These are phyloP conservation scores for Helichrysum umbraculigerum DNA, from an alignment of 129 eudicot genomes.

Conservation along the genomic window DNA sequence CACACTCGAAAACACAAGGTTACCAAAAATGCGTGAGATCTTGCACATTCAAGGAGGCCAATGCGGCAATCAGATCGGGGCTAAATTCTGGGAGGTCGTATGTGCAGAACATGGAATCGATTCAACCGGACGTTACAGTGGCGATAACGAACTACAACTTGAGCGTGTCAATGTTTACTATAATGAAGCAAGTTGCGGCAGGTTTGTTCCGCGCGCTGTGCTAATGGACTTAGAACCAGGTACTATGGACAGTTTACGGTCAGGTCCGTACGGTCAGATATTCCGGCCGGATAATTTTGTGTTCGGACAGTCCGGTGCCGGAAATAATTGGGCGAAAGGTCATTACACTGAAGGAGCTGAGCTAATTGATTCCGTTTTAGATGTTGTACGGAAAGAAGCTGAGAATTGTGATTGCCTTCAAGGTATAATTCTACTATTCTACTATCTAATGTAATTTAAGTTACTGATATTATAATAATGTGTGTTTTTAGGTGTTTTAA, in stretches of 20 bases:
- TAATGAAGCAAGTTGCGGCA: conserved; percentile 75
- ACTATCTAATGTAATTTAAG: background rate
- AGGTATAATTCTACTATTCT: conserved; percentile 37
- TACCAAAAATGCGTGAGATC: conserved; percentile 62
- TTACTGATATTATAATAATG: background rate
- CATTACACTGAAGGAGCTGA: conserved; percentile 74
- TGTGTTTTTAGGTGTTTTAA: background rate
- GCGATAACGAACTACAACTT: conserved; percentile 58
- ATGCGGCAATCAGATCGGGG: conserved; percentile 80
- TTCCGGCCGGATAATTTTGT: conserved; percentile 68
- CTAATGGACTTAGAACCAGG: conserved; percentile 86
- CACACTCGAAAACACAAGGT: background rate
- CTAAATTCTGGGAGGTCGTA: conserved; percentile 68
- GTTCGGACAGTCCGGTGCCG: conserved; percentile 68
- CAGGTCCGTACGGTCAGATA: conserved; percentile 77
- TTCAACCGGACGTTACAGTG: conserved; percentile 60
- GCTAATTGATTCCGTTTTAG: conserved; percentile 69
- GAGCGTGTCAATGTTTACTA: conserved; percentile 81
- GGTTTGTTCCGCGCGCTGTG: conserved; percentile 85
- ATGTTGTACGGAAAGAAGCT: conserved; percentile 75
- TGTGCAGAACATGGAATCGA: conserved; percentile 84
- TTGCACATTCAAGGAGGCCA: conserved; percentile 78
- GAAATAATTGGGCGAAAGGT: conserved; percentile 70
- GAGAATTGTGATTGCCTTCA: conserved; percentile 78
- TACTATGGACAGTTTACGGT: conserved; percentile 71